Base-by-base conservation (phyloP, 2,329 filamentous ascomycete species). In the Massarina eburnea region DNA sequence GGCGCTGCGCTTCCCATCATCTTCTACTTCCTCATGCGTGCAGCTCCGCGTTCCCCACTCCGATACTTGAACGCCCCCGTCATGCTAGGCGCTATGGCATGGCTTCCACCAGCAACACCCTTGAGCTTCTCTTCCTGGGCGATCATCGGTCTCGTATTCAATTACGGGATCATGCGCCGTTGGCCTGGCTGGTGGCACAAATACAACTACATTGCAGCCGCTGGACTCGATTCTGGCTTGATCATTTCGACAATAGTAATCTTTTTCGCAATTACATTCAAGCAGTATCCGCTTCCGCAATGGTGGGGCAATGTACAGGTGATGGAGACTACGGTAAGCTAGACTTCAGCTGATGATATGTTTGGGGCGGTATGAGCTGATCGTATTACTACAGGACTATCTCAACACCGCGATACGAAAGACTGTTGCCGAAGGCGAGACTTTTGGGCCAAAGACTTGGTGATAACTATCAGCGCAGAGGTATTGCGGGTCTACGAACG, bases 181-280 rank as follows among this genome's bases (percentile, higher is more conserved):
- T 85, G 79, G 70, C 80, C 77, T 3, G 85, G 83, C 26, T 89
- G 86, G 86, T 90, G 86, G 86, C 74, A 86, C 67, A 82, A 85
- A 66, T 90, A 88, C 73, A 89, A 90, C 73, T 90, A 89, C 65
- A 78, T 89, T 60, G 82, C 84, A 0, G 88, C 85, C 3, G 86
- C 86, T 0, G 86, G 83, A 1, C 72, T 90, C 29, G 86, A 89
- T 65, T 80, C 80, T 39, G 86, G 86, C 4, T 75, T 88, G 4
- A 81, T 84, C 10, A 66, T 89, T 17, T 80, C 78, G 26, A 85
- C 84, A 0, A 78, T 90, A 27, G 66, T 89, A 46, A 84, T 89
- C 46, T 88, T 90, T 73, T 81, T 88, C 55, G 78, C 82, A 1
- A 71, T 90, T 21, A 81, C 83, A 45, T 65, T 89, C 53, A 84